Evolutionary conservation across 257 asterid genomes (phyloP).

Genomic region (Solanum pennellii): DNA sequence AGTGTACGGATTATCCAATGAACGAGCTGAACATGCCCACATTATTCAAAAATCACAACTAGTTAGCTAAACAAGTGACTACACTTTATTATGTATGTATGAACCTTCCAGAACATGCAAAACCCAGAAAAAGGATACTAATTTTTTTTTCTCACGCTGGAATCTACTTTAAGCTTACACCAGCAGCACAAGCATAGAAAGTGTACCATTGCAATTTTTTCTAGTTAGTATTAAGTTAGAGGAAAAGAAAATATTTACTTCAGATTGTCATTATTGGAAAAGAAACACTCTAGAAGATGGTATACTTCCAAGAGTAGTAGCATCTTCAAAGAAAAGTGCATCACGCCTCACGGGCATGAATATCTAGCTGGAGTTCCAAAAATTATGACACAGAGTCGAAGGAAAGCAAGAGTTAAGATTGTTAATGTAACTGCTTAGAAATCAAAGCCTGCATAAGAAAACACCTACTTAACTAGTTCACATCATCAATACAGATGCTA

Average conservation of each 20-base stretch:
- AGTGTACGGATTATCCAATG: not conserved
- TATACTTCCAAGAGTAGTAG: not conserved
- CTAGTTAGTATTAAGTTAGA: not conserved
- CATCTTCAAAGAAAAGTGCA: not conserved
- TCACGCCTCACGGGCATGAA: not conserved
- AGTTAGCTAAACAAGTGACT: not conserved
- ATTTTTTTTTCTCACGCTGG: not conserved
- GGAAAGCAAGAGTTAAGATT: not conserved
- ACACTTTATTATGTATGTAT: not conserved
- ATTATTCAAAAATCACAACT: not conserved
- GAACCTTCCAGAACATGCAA: not conserved
- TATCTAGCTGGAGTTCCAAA: not conserved
- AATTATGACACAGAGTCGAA: not conserved
- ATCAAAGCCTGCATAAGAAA: not conserved
- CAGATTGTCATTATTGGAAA: not conserved
- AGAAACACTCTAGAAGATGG: not conserved
- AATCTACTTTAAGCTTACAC: not conserved
- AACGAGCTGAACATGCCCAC: not conserved
- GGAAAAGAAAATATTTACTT: not conserved
- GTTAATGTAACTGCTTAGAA: not conserved
- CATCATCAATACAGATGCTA: not conserved
- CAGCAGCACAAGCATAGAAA: not conserved
- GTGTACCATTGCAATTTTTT: not conserved
- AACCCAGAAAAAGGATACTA: not conserved
- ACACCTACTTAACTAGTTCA: not conserved